A percentile compares a stretch with the other conserved stretches of the same genome.
Evolutionary conservation across 768 basidiomycete genomes (phyloP).

Genomic region (Gyrodon lividus): DNA sequence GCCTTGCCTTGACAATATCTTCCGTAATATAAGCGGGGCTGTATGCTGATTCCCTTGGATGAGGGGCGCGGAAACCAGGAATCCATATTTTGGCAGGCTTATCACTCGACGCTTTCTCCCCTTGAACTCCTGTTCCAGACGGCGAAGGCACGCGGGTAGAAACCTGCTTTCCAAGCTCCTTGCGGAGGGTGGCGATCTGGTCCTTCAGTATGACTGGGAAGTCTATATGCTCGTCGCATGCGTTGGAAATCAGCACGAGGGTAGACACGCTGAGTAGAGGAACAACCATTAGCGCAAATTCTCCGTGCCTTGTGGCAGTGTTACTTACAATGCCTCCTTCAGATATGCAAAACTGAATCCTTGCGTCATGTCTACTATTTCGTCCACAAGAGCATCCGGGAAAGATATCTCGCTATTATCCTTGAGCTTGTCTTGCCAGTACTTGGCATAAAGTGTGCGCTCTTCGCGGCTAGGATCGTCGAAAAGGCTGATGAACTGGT

Average conservation of each 20-base stretch:
- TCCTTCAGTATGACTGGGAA: conserved; percentile 53
- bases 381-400: conserved; percentile 60
- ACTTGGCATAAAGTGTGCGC: conserved; percentile 64
- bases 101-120: background rate
- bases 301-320: background rate
- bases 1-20: background rate
- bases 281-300: background rate
- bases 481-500: conserved; percentile 51
- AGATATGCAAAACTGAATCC: conserved; percentile 85
- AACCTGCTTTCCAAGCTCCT: conserved; percentile 57
- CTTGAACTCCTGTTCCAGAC: background rate
- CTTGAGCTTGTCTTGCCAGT: conserved; percentile 79
- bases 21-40: background rate
- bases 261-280: conserved; percentile 57
- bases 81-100: background rate
- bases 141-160: background rate
- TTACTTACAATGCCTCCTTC: conserved; percentile 82
- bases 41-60: background rate
- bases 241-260: conserved; percentile 61
- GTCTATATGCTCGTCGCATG: conserved; percentile 45
- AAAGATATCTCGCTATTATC: conserved; percentile 62
- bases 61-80: background rate
- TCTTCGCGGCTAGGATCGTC: conserved; percentile 66
- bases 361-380: conserved; percentile 58
- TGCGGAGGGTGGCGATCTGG: conserved; percentile 61